Base-by-base conservation (phyloP, 169 alveolate species). In the Eimeria praecox region DNA sequence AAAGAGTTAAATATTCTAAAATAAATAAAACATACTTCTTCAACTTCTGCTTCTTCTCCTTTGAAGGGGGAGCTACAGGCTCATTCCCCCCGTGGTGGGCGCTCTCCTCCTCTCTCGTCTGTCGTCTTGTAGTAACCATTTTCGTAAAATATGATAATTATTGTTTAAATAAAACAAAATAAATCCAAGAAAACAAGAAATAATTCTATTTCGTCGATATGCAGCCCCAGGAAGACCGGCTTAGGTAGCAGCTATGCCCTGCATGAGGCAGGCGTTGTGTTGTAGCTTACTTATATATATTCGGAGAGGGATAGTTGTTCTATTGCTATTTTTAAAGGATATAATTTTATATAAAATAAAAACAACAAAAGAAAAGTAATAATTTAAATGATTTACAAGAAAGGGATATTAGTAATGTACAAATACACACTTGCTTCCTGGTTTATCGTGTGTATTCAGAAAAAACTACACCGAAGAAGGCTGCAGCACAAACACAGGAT, bases 61-160 rank as follows among this genome's bases (percentile, higher is more conserved):
- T 66, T 27, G 77, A 5, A 9, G 38, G 77, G 16, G 77, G 14
- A 5, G 56, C 5, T 8, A 8, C 20, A 5, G 5, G 56, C 56
- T 49, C 56, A 49, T 5, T 12, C 56, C 12, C 20, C 56, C 5
- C 56, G 12, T 49, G 56, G 20, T 49, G 56, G 5, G 20, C 56
- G 56, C 56, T 24, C 66, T 44, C 89, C 64, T 78, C 89, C 46
- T 78, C 89, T 30, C 89, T 18, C 38, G 89, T 78, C 35, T 78
- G 89, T 64, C 89, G 20, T 64, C 89, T 38, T 14, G 89, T 78
- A 12, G 89, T 42, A 18, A 78, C 89, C 89, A 78, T 78, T 30
- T 38, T 73, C 52, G 40, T 10, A 27, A 22, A 27, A 1, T 30
- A 27, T n/a, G 30, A 22, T 64, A 30, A 10, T 64, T 18, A 16